These are phyloP conservation scores for Xylariaceae sp. DNA, from an alignment of 2,329 filamentous ascomycete species.

Conservation along the genomic window DNA sequence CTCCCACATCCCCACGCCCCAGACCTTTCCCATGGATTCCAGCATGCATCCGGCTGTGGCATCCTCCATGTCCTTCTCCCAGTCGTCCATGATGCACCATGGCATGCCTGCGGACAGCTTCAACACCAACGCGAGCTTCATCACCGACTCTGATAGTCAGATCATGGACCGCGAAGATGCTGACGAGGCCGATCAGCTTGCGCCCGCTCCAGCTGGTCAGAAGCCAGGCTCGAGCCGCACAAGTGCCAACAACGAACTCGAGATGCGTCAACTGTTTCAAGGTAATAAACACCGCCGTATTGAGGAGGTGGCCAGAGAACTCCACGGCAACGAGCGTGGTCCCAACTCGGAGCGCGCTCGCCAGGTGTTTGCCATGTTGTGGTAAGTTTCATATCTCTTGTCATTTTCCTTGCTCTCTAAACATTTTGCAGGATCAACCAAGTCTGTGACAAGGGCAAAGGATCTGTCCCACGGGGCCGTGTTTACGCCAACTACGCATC, in stretches of 20 bases:
- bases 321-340: constrained; percentile 76
- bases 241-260: constrained; percentile 76
- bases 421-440: constrained; percentile 62
- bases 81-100: constrained; percentile 45
- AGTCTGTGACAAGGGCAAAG: constrained; percentile 71
- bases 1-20: constrained; percentile 52
- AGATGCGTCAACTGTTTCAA: constrained; percentile 73
- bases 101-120: constrained; percentile 55
- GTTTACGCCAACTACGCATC: constrained; percentile 96
- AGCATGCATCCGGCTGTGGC: constrained; percentile 47
- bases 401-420: constrained; percentile 17
- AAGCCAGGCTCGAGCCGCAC: constrained; percentile 61
- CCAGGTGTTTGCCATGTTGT: constrained; percentile 86
- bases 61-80: constrained; percentile 42
- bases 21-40: constrained; percentile 49
- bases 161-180: constrained; percentile 60
- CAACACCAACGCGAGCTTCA: constrained; percentile 51
- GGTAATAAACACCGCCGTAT: constrained; percentile 65
- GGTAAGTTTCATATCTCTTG: constrained; percentile 50
- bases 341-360: constrained; percentile 80
- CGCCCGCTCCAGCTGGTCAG: constrained; percentile 42
- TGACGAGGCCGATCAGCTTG: constrained; percentile 55
- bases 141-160: constrained; percentile 57
- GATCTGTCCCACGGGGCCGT: constrained; percentile 85
- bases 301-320: constrained; percentile 70